A percentile compares a stretch with the other conserved stretches of the same genome.
These are phyloP conservation scores for Zalaria obscura DNA, from an alignment of 2,329 filamentous ascomycete genomes.

Conservation along the genomic window DNA sequence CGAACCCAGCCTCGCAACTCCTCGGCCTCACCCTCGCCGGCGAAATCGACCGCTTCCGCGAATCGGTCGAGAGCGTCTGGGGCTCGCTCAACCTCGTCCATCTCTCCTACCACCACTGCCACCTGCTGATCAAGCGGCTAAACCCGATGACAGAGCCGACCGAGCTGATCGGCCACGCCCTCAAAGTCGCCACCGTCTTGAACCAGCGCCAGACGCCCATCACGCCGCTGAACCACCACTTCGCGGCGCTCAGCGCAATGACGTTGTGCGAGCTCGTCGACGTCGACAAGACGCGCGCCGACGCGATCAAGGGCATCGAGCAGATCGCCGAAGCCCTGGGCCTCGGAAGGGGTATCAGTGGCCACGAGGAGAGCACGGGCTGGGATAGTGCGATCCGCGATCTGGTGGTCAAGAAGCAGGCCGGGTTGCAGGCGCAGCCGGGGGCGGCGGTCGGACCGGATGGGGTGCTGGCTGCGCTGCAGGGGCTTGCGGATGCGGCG, in stretches of 20 bases:
- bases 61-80: constrained; percentile 42
- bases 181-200: constrained; percentile 45
- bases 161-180: constrained; percentile 46
- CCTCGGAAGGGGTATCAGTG: constrained; percentile 25
- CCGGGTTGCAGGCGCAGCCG: constrained; percentile 26
- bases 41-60: constrained; percentile 52
- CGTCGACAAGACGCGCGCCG: constrained; percentile 40
- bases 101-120: constrained; percentile 56
- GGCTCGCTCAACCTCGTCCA: constrained; percentile 46
- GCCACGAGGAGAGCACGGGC: constrained; percentile 30
- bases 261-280: constrained; percentile 47
- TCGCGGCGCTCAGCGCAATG: constrained; percentile 44
- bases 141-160: constrained; percentile 40
- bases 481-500: constrained; percentile 43
- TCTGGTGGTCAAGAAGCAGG: constrained; percentile 28
- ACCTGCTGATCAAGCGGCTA: constrained; percentile 48
- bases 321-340: constrained; percentile 40
- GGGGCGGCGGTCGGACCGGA: constrained; percentile 15
- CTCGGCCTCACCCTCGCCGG: constrained; percentile 38
- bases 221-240: constrained; percentile 54
- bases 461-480: constrained; percentile 28
- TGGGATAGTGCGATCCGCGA: constrained; percentile 46
- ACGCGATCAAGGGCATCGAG: constrained; percentile 41
- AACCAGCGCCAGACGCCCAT: constrained; percentile 39
- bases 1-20: constrained; percentile 26